Evolutionary conservation across 2,329 filamentous ascomycete species (phyloP).

Genomic region (Exserohilum rostratum): DNA sequence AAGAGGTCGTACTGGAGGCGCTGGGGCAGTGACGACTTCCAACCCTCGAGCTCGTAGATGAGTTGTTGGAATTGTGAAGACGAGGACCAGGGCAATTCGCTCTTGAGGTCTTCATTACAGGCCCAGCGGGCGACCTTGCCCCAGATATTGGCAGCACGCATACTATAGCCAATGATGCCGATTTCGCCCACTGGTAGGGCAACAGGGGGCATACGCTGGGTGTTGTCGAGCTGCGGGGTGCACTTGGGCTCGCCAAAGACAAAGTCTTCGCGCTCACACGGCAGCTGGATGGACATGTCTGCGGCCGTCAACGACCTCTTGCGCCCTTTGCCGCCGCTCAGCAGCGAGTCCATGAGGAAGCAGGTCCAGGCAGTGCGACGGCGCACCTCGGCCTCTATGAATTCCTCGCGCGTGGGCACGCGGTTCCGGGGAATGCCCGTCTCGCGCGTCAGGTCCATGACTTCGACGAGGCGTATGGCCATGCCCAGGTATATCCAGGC

Average conservation of each 20-base stretch:
- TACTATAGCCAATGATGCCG: conserved; percentile 48
- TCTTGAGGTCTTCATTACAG: conserved; percentile 45
- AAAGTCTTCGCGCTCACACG: conserved; percentile 49
- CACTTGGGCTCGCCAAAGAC: conserved; percentile 49
- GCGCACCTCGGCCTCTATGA: conserved; percentile 50
- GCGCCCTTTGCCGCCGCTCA: conserved; percentile 50
- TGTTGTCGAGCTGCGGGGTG: conserved; percentile 43
- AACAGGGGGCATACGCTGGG: conserved; percentile 37
- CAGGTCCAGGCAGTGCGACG: conserved; percentile 51
- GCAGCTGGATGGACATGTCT: conserved; percentile 49
- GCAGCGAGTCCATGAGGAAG: conserved; percentile 52
- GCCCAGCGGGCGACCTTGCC: conserved; percentile 51
- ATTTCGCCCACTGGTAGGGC: conserved; percentile 41
- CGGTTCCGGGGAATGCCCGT: conserved; percentile 38
- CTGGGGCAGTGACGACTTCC: conserved; percentile 44
- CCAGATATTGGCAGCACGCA: conserved; percentile 51
- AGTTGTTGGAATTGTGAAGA: conserved; percentile 47
- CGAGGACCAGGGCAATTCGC: conserved; percentile 46
- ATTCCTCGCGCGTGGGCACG: conserved; percentile 46
- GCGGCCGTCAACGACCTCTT: conserved; percentile 42
- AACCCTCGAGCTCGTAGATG: conserved; percentile 42
- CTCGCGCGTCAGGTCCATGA: conserved; percentile 50
- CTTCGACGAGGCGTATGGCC: conserved; percentile 50
- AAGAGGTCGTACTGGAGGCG: conserved; percentile 48
- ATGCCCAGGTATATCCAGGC: conserved; percentile 53